Base-by-base conservation (phyloP, 208 protist genomes). In the Herpetomonas tarakana region DNA sequence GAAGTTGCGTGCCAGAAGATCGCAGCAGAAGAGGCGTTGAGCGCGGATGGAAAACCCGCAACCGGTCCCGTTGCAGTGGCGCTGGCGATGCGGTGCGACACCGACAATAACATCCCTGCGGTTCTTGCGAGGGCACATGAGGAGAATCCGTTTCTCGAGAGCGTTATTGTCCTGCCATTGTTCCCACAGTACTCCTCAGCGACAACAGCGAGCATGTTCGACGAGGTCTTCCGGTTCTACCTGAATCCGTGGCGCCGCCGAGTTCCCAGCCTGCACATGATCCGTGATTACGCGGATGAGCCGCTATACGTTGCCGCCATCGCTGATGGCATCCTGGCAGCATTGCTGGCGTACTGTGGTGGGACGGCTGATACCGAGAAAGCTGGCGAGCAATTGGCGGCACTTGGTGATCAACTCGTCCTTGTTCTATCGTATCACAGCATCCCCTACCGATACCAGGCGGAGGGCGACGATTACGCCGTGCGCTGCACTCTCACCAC, bases 131-230 rank as follows among this genome's bases (percentile, higher is more conserved):
- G 26, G 14, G 24, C 68, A 31, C 51, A 62, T 12, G 30, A 63
- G 11, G 69, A 76, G 39, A 50, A 50, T 21, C 47, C 61, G 0
- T 38, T 52, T 1, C 9, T 69, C 3, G 41, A 41, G 14, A 46
- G 61, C 19, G 18, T 89, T 4, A 58, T 86, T 3, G 62, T 89
- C 22, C 47, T 85, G 25, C 78, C 82, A 4, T 57, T 83, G 12
- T 83, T 79, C 52, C 78, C 81, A n/a, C 81, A 88, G 66, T 88
- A 88, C 66, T 65, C 67, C 50, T 74, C 74, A 52, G 69, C 69
- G 7, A 72, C 71, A 0, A 68, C 68, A 0, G 81, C 71, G 1
- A 57, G 58, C 55, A 60, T 74, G 26, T 81, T 69, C 19, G 81
- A 88, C 39, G 74, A 68, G 45, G 78, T 84, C 16, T 72, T 77